Base-by-base conservation (phyloP, 2,329 filamentous ascomycete genomes). In the Paecilomyces niveus region DNA sequence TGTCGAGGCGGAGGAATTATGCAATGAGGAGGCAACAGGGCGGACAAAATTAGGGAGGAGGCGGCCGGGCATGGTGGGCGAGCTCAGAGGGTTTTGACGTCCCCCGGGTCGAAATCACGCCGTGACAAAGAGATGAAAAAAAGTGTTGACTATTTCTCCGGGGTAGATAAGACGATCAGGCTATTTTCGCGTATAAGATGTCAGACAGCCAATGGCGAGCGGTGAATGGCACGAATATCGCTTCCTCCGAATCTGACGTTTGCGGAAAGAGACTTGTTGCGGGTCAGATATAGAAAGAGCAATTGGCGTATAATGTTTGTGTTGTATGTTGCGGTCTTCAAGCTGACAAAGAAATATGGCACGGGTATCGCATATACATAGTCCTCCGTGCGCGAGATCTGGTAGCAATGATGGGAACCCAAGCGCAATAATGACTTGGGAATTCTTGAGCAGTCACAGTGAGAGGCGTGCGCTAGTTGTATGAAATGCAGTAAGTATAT, bases 11-110 rank as follows among this genome's bases (percentile, higher is more conserved):
- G 69, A 59, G 5, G 68, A 67, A 39, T 68, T 67, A 52, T 71
- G 67, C 57, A 68, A 60, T 50, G 68, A 69, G 57, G 65, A 61
- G 54, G 70, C 68, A 15, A 61, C 59, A 57, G 70, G 67, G 64
- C 74, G 70, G 60, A 76, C 71, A 57, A 76, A 68, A 64, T 65
- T 75, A 64, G 74, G 66, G 59, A 76, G 68, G 31, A 76, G 65
- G 63, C 74, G 72, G 63, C 74, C 74, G 54, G 74, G 74, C 74
- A 76, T 76, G 33, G 21, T 50, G 57, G 50, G 50, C 50, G 50
- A 52, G 21, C 4, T 52, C 35, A 45, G 35, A 13, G 35, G 35
- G 35, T 29, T 29, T 29, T 29, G 26, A 45, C 13, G 13, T 45
- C 35, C 35, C 9, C 35, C 35, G 13, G 35, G 35, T 45, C 35